phyloP scores from a whole-genome alignment of 2,329 filamentous ascomycete genomes.

The Alternaria brassicae region DNA sequence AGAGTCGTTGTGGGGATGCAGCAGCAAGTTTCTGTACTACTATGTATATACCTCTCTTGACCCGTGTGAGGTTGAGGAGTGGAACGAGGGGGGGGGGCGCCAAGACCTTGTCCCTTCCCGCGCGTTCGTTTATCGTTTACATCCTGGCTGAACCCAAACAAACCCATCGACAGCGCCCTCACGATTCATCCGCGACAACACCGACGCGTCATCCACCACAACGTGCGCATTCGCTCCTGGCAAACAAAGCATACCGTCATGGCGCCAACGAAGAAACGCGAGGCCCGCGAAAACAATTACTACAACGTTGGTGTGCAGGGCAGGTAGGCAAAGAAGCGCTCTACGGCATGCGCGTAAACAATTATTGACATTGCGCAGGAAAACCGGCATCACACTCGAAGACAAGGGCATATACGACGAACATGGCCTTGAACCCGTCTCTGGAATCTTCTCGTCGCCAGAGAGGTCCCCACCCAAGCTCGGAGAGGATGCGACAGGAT shows the following conservation, averaged over 20 bases:
- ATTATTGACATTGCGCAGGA: constrained; percentile 62
- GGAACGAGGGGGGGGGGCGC: constrained; percentile 10
- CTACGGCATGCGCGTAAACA: constrained; percentile 7
- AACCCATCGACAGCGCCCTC: constrained; percentile 23
- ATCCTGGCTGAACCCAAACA: constrained; percentile 32
- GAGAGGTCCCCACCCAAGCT: constrained; percentile 63
- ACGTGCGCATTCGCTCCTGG: constrained; percentile 21
- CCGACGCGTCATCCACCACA: constrained; percentile 23
- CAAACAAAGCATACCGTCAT: constrained; percentile 22
- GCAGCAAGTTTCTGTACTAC: too few species aligned
- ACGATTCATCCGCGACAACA: constrained; percentile 2
- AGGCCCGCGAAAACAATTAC: constrained; percentile 50
- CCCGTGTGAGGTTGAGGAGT: background rate
- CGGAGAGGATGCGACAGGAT: constrained; percentile 56
- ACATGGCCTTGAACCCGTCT: constrained; percentile 87
- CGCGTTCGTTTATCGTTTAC: constrained; percentile 16
- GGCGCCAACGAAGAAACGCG: constrained; percentile 47
- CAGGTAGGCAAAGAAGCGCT: constrained; percentile 35
- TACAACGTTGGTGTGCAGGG: constrained; percentile 52
- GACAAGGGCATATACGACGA: constrained; percentile 85
- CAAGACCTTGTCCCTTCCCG: constrained; percentile 5
- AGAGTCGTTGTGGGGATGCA: too few species aligned
- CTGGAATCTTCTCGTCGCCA: constrained; percentile 88
- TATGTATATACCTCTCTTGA: too few species aligned
- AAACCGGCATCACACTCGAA: constrained; percentile 84